phyloP scores from a whole-genome alignment of 106 monocot genomes.

The Cymbidium sinense region DNA sequence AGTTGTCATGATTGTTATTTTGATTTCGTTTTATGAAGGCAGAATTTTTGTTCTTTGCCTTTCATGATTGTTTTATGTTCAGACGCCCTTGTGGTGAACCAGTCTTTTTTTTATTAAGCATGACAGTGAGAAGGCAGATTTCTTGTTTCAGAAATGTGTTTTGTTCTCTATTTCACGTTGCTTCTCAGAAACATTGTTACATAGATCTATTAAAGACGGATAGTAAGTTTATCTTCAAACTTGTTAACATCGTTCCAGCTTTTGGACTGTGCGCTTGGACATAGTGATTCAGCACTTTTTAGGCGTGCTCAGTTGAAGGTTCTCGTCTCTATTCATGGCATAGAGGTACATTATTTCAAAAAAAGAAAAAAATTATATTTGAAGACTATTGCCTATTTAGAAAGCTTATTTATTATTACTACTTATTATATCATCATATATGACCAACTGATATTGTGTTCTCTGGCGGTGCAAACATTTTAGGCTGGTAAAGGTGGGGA shows the following conservation, averaged over 20 bases:
- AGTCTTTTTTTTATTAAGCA: not conserved
- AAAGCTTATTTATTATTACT: not conserved
- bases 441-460: not conserved
- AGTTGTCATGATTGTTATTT: not conserved
- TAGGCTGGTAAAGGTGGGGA: constrained; percentile 97
- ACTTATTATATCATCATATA: not conserved
- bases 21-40: not conserved
- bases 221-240: not conserved
- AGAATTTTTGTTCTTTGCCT: not conserved
- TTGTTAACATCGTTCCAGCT: constrained; percentile 33
- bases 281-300: constrained; percentile 95
- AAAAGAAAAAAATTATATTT: not conserved
- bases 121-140: not conserved
- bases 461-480: not conserved
- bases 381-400: not conserved
- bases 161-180: not conserved
- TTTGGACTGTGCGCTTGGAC: constrained; percentile 89
- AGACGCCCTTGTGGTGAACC: not conserved
- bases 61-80: not conserved
- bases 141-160: not conserved
- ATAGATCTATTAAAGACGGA: not conserved
- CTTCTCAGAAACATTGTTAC: not conserved
- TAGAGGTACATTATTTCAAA: constrained; percentile 51
- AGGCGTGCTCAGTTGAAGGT: constrained; percentile 97
- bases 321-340: constrained; percentile 85